Evolutionary conservation across 805 yeast species (phyloP).

Genomic region (Teunomyces funiuensis): DNA sequence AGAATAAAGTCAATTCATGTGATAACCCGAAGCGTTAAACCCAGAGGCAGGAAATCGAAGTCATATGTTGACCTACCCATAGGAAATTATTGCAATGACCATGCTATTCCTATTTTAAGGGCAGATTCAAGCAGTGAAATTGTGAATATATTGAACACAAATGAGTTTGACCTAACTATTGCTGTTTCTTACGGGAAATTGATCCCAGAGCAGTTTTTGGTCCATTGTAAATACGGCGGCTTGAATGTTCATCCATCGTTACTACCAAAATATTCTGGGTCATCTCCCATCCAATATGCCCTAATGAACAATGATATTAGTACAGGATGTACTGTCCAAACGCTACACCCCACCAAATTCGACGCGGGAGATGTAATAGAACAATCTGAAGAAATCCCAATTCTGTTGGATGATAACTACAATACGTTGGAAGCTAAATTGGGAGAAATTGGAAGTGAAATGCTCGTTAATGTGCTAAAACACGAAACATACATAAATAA

Average conservation of each 20-base stretch:
- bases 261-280: conserved; percentile 79
- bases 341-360: conserved; percentile 82
- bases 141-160: conserved; percentile 14
- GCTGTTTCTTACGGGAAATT: conserved; percentile 90
- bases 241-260: conserved; percentile 91
- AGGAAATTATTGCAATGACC: conserved; percentile 23
- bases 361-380: conserved; percentile 73
- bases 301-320: conserved; percentile 56
- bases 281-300: conserved; percentile 86
- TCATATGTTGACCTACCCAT: conserved; percentile 54
- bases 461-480: conserved; percentile 48
- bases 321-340: conserved; percentile 89
- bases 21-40: conserved; percentile 63
- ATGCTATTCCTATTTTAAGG: conserved; percentile 31
- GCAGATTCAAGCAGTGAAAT: conserved; percentile 53
- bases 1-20: conserved; percentile 50
- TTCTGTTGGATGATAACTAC: conserved; percentile 46
- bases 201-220: conserved; percentile 64
- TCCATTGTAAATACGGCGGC: conserved; percentile 57
- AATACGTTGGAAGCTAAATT: conserved; percentile 48
- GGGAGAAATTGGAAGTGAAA: conserved; percentile 60
- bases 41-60: conserved; percentile 57
- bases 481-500: conserved; percentile 18
- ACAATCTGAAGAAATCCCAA: conserved; percentile 49
- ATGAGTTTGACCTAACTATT: conserved; percentile 61